Evolutionary conservation across 2,329 filamentous ascomycete species (phyloP), one percentile per base, ranked within the genome.

Genomic region (Penicillium sp.): DNA sequence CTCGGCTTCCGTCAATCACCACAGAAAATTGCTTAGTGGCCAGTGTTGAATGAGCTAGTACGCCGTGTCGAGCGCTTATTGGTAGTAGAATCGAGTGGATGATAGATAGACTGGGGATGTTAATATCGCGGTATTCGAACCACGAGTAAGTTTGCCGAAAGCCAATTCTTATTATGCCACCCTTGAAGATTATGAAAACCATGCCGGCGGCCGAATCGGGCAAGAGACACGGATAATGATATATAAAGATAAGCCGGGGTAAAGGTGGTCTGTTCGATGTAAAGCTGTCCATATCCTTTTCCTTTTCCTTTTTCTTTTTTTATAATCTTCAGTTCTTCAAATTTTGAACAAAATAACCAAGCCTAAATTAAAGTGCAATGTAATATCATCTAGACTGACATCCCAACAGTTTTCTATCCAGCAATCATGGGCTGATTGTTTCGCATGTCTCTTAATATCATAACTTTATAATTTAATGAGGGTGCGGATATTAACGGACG

Each of bases 41-140:
- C 26, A 14, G 18, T 27, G 11, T 18, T 34, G 27, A 29, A 43
- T 39, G 40, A 40, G 39, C 32, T 39, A 50, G 26, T 49, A 43
- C 53, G 50, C 52, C 56, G 58, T 56, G 54, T 61, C 54, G 47
- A 47, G 50, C 42, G 47, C 47, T 56, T 46, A 50, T 59, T 61
- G 56, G 50, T 30, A 42, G 34, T 32, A 3, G 16, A 43, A 43
- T 19, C 38, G 5, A 45, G 32, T 10, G 26, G 44, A 47, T 45
- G 30, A 32, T 14, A 45, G 30, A 32, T 14, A 11, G 19, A 19
- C 40, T 14, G 18, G 27, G 27, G 38, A 50, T 57, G 40, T 47
- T 29, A 41, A 32, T 41, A 42, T 40, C n/a, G 5, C 26, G 45
- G 18, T 14, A 19, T 39, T 14, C 14, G 41, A 38, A 38, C 40